Evolutionary conservation across 345 rosid genomes (phyloP), one percentile per base, ranked within the genome.

Genomic region (Lumnitzera littorea): DNA sequence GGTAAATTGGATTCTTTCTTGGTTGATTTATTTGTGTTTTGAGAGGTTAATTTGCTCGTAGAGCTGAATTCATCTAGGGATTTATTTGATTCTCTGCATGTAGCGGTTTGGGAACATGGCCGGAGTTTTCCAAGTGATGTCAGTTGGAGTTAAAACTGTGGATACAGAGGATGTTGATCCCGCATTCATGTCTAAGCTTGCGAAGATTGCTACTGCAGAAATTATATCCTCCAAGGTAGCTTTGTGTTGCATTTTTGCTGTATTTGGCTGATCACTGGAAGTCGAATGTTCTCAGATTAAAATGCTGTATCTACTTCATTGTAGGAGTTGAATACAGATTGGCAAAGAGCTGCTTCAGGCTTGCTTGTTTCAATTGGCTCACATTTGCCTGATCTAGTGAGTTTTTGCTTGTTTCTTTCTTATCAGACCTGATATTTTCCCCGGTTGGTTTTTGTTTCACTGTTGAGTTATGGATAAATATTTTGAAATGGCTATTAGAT

Each of bases 41-140:
- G 16, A 7, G 23, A 41, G 27, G 56, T 46, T 16, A 4, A 24
- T 52, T 20, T 48, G n/a, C 15, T 36, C 8, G 23, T 57, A 50
- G 59, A 50, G 65, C 15, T 67, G 67, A 31, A 24, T 64, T 24
- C 12, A 31, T 27, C 2, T 16, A 41, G 7, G 17, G 55, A 51
- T 56, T 17, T 65, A 4, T 50, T 57, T 77, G 56, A 70, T 69
- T 36, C 43, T 36, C 7, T 36, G 43, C 43, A 36, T 36, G 56
- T 73, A 92, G 98, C 76, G 96, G 51, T 89, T 85, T 70, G 79
- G 94, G 57, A 92, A 92, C 73, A 79, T 92, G 88, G 98, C 96
- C 48, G 98, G 96, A 64, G 79, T 87, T 36, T 92, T 92, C 75
- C 91, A 92, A 79, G 96, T 92, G 7, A 87, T 89, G 98, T 86